Evolutionary conservation across 306 rosid species (phyloP), one percentile per base, ranked within the genome.

Genomic region (Prunus kanzakura): DNA sequence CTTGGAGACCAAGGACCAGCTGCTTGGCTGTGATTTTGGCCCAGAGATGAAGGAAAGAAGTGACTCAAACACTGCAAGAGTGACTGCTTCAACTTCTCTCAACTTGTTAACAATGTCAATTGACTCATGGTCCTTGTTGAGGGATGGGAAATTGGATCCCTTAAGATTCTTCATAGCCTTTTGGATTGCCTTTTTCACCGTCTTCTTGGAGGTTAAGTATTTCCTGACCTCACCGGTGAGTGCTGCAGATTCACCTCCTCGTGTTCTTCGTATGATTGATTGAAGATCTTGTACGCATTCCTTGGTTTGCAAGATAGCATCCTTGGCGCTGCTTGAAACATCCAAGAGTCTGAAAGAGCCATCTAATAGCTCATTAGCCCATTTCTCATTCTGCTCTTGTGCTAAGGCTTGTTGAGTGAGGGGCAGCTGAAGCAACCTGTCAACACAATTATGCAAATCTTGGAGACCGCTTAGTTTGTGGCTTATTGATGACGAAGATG

Each of bases 331-430:
- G 15, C 75, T 74, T 32, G 78, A 84, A n/a, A 78, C 20, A 22
- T 84, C 87, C 73, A 80, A 54, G 62, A 84, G 71, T 32, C 77
- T 74, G 4, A 84, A 82, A 35, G 84, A 84, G 27, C 84, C 84
- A 46, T 80, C 84, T 57, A 83, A 29, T 43, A 79, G 55, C 78
- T 75, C 81, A 20, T 83, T 79, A 30, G 74, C 76, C 79, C 73
- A 76, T 52, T 62, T 84, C 46, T 80, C 74, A 10, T 78, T 43
- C 12, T 67, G 35, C 23, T 80, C 80, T 49, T 67, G 72, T 30
- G 72, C 74, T 15, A 84, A 69, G 20, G 77, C 75, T 76, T 84
- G 73, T 23, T 84, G 84, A 67, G 73, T 56, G 49, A 12, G 50
- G 3, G 80, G 84, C 55, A 86, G 22, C 6, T 64, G 76, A 75